phyloP scores from a whole-genome alignment of 2,329 filamentous ascomycete genomes.

The Fusarium zealandicum region DNA sequence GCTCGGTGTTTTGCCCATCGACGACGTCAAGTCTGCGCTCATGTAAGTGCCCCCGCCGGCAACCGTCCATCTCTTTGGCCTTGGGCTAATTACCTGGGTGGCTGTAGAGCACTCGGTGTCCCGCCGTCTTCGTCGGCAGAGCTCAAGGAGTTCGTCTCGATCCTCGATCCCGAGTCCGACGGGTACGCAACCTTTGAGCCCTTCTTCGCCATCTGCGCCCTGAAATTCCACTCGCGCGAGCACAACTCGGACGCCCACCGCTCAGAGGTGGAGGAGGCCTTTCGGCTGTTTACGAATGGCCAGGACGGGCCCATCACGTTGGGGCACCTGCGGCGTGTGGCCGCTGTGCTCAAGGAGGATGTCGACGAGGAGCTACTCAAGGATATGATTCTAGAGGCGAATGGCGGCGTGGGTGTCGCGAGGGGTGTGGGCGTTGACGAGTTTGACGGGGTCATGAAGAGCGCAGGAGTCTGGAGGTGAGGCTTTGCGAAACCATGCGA shows the following conservation, averaged over 20 bases:
- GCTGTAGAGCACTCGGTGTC: slow-evolving; percentile 78
- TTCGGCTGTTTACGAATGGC: slow-evolving; percentile 75
- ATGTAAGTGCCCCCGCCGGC: slow-evolving; percentile 60
- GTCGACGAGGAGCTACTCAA: slow-evolving; percentile 82
- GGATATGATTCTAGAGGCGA: slow-evolving; percentile 96
- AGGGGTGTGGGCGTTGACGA: slow-evolving; percentile 78
- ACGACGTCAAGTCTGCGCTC: slow-evolving; percentile 74
- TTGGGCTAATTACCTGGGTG: slow-evolving; percentile 1
- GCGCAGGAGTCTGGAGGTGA: slow-evolving; percentile 83
- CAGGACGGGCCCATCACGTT: slow-evolving; percentile 72
- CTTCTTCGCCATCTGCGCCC: slow-evolving; percentile 87
- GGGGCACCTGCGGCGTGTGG: slow-evolving; percentile 78
- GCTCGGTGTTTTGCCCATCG: slow-evolving; percentile 71
- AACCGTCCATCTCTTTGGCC: no score
- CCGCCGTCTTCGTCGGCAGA: slow-evolving; percentile 69
- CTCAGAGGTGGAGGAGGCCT: slow-evolving; percentile 81
- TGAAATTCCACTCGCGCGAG: slow-evolving; percentile 75
- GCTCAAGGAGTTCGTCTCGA: slow-evolving; percentile 76
- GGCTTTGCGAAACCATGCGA: slow-evolving; percentile 6
- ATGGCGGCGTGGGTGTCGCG: slow-evolving; percentile 75
- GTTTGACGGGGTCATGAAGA: slow-evolving; percentile 85
- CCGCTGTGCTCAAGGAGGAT: slow-evolving; percentile 82
- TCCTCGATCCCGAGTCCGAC: slow-evolving; percentile 82
- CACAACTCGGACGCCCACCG: slow-evolving; percentile 62
- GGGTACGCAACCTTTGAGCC: slow-evolving; percentile 80